phyloP scores from a whole-genome alignment of 2,329 filamentous ascomycete species.

The Fusarium napiforme region DNA sequence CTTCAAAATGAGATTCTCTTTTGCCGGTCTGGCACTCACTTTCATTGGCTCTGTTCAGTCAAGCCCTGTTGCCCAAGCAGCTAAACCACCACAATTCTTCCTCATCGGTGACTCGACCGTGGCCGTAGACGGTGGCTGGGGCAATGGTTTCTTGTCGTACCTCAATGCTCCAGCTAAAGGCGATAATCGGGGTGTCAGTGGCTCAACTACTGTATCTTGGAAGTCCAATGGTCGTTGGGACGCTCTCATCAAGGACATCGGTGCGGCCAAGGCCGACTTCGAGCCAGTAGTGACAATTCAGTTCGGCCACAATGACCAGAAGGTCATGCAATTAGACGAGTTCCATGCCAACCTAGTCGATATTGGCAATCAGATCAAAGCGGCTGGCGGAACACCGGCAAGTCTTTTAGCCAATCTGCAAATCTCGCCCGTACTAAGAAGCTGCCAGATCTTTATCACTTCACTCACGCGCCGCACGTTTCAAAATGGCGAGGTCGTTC shows the following conservation, averaged over 20 bases:
- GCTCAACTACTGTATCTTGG: constrained; percentile 5
- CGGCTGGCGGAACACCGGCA: constrained; percentile 1
- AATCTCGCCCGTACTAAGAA: fast-evolving
- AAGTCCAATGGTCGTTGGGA: constrained; percentile 17
- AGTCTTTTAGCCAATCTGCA: fast-evolving
- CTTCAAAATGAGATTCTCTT: not conserved
- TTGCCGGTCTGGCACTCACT: fast-evolving
- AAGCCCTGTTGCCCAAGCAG: not conserved
- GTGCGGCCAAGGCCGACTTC: not conserved
- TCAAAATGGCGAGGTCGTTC: not conserved
- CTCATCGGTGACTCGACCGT: constrained; percentile 10
- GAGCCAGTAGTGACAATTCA: constrained; percentile 8
- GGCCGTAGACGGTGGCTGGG: not conserved
- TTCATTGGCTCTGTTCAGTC: not conserved
- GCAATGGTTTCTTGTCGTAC: not conserved
- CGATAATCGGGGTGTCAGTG: not conserved
- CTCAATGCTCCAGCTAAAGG: not conserved
- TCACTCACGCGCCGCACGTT: constrained; percentile 5
- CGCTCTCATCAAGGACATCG: not conserved
- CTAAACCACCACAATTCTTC: constrained; percentile 4
- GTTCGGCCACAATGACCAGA: constrained; percentile 15
- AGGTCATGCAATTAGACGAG: not conserved
- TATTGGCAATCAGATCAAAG: constrained; percentile 3
- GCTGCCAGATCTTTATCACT: not conserved
- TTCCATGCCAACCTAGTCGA: not conserved